A percentile compares a stretch with the other conserved stretches of the same genome.
Conservation (phyloP, 2,329 filamentous ascomycete species). For the Xylaria multiplex region DNA sequence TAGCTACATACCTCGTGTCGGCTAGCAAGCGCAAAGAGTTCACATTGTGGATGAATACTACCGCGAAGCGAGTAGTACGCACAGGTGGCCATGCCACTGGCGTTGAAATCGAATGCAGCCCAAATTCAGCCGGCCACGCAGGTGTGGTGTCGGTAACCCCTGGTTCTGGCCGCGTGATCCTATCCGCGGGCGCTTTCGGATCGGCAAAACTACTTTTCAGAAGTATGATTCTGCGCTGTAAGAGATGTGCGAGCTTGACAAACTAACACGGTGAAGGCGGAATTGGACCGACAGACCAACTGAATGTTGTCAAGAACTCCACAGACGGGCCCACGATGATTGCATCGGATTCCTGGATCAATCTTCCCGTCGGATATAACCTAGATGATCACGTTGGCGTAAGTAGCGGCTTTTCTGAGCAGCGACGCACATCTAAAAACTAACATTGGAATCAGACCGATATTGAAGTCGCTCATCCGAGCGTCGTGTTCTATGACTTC, state of each 20-base stretch:
- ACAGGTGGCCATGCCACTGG: slow-evolving; percentile 70
- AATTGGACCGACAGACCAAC: slow-evolving; percentile 72
- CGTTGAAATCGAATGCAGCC: slow-evolving; percentile 69
- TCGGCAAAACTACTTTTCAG: slow-evolving; percentile 75
- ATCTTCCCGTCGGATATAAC: slow-evolving; percentile 68
- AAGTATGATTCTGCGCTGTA: slow-evolving; percentile 50
- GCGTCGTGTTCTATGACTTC: slow-evolving; percentile 70
- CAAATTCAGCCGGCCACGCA: slow-evolving; percentile 61
- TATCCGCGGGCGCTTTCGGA: slow-evolving; percentile 75
- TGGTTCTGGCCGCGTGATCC: slow-evolving; percentile 71
- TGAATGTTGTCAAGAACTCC: slow-evolving; percentile 62
- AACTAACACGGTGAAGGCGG: slow-evolving; percentile 53
- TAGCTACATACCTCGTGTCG: slow-evolving; percentile 74
- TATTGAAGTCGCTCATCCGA: slow-evolving; percentile 56
- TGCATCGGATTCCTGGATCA: slow-evolving; percentile 61
- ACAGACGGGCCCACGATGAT: slow-evolving; percentile 63
- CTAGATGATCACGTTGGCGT: slow-evolving; percentile 65
- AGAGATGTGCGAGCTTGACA: not conserved
- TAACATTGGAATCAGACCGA: slow-evolving; percentile 52
- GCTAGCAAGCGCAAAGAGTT: slow-evolving; percentile 72
- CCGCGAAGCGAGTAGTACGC: slow-evolving; percentile 72
- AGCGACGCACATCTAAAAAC: slow-evolving; percentile 15
- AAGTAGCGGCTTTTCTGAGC: slow-evolving; percentile 16
- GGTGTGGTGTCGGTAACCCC: slow-evolving; percentile 70
- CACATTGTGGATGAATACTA: slow-evolving; percentile 72